A percentile compares a stretch with the other conserved stretches of the same genome.
These are phyloP conservation scores for Stipa capillata DNA, from an alignment of 176 grass and related monocot species.

Conservation along the genomic window DNA sequence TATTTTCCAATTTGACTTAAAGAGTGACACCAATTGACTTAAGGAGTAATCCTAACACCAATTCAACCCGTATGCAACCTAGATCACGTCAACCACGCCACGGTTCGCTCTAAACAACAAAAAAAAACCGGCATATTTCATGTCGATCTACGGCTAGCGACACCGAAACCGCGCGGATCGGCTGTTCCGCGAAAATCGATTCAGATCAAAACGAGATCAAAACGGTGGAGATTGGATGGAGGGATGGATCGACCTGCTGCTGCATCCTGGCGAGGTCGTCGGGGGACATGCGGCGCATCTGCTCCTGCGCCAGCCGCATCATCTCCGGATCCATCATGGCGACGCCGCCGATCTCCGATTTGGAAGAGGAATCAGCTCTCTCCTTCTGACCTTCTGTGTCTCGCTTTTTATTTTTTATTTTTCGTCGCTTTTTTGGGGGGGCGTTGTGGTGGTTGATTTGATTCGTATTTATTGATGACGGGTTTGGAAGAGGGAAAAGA, in stretches of 20 bases:
- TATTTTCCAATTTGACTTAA: neutral
- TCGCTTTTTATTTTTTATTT: neutral
- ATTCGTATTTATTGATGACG: slow-evolving; percentile 3
- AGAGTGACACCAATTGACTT: neutral
- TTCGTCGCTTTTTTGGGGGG: neutral
- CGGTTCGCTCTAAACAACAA: neutral
- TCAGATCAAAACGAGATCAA: neutral
- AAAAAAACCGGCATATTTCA: neutral
- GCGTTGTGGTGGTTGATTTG: neutral
- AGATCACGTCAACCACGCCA: neutral
- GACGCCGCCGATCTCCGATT: neutral
- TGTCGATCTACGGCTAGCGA: neutral
- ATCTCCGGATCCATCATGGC: slow-evolving; percentile 94
- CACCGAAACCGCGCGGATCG: neutral
- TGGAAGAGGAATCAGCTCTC: slow-evolving; percentile 3
- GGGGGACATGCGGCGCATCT: slow-evolving; percentile 86
- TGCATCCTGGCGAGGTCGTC: slow-evolving; percentile 87
- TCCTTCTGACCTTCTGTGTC: too few species aligned
- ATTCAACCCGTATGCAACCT: neutral
- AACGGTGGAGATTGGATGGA: too few species aligned
- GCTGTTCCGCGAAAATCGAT: neutral
- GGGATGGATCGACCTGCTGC: slow-evolving; percentile 53
- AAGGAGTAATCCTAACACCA: neutral
- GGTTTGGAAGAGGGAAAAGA: neutral
- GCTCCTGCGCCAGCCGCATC: slow-evolving; percentile 91